A percentile compares a stretch with the other conserved stretches of the same genome.
phyloP scores from a whole-genome alignment of 192 early-diverging fungal species.

The Physocladia obscura region DNA sequence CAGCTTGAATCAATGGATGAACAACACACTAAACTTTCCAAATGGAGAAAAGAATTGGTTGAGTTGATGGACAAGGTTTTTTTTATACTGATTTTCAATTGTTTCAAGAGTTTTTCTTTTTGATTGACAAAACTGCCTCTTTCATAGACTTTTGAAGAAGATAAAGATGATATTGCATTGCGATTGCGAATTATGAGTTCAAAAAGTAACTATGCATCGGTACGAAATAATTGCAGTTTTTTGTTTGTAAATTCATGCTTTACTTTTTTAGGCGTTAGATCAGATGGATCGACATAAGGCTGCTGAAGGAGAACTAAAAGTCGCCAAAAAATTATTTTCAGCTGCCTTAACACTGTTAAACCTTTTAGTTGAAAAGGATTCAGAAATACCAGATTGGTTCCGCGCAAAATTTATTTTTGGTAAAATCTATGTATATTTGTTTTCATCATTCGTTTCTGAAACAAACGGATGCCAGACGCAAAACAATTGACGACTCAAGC shows the following conservation, averaged over 20 bases:
- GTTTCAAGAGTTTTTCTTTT: background rate
- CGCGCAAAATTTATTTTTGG: conserved; percentile 24
- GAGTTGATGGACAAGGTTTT: conserved; percentile 30
- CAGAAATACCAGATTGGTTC: conserved; percentile 28
- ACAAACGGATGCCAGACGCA: conserved; percentile 17
- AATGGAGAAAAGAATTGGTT: conserved; percentile 16
- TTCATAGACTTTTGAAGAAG: conserved; percentile 30
- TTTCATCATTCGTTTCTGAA: background rate
- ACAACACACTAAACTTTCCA: conserved; percentile 10
- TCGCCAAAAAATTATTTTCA: conserved; percentile 25
- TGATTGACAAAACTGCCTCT: background rate
- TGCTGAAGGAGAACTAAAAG: conserved; percentile 28
- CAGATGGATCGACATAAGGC: conserved; percentile 32
- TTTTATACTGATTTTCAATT: no score
- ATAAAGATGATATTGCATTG: conserved; percentile 30
- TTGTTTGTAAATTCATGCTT: background rate
- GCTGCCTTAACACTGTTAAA: conserved; percentile 21
- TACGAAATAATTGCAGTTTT: background rate
- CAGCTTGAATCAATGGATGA: conserved; percentile 32
- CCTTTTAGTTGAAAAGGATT: conserved; percentile 22
- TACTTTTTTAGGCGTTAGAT: background rate
- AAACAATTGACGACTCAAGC: conserved; percentile 28
- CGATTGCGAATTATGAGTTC: conserved; percentile 23
- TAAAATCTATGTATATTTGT: background rate
- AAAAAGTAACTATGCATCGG: conserved; percentile 23